A percentile compares a stretch with the other conserved stretches of the same genome.
Evolutionary conservation across 2,329 filamentous ascomycete genomes (phyloP).

Genomic region (Neofusicoccum sp.): DNA sequence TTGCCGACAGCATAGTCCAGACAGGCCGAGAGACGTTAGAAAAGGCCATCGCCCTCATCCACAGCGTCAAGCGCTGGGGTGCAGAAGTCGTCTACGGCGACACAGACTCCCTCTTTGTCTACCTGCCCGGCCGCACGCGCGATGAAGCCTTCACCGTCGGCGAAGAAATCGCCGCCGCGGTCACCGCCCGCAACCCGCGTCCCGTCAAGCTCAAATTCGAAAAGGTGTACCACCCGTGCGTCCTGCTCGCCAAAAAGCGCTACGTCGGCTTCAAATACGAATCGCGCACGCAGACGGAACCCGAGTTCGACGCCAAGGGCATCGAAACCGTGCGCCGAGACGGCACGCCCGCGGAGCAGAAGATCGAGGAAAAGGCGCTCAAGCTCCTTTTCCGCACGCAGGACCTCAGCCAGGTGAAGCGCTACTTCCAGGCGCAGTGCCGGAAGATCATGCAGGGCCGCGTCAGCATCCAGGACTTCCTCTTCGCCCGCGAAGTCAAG

Average conservation of each 20-base stretch:
- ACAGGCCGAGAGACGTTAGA: conserved; percentile 94
- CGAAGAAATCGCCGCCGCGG: conserved; percentile 82
- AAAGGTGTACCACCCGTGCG: conserved; percentile 95
- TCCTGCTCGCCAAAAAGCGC: conserved; percentile 92
- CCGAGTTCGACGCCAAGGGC: conserved; percentile 96
- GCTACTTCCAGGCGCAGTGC: conserved; percentile 88
- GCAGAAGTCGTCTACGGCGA: conserved; percentile 98
- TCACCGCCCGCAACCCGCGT: conserved; percentile 87
- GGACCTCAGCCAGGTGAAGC: conserved; percentile 85
- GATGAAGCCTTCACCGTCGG: conserved; percentile 92
- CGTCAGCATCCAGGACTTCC: conserved; percentile 92
- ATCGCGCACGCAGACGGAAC: conserved; percentile 69
- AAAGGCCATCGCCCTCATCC: conserved; percentile 88
- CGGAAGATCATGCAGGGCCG: conserved; percentile 87
- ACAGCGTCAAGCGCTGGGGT: conserved; percentile 83
- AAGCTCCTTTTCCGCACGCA: conserved; percentile 87
- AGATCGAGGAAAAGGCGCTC: conserved; percentile 90
- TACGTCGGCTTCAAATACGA: conserved; percentile 99
- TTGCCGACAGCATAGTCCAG: conserved; percentile 97
- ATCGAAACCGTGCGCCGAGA: conserved; percentile 97
- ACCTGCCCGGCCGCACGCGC: conserved; percentile 82
- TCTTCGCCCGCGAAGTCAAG: conserved; percentile 90
- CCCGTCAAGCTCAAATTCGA: conserved; percentile 97
- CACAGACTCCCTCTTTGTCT: conserved; percentile 91
- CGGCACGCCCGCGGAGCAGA: conserved; percentile 92